These are phyloP conservation scores for Rosellinia necatrix DNA, from an alignment of 2,329 filamentous ascomycete genomes.

Conservation along the genomic window DNA sequence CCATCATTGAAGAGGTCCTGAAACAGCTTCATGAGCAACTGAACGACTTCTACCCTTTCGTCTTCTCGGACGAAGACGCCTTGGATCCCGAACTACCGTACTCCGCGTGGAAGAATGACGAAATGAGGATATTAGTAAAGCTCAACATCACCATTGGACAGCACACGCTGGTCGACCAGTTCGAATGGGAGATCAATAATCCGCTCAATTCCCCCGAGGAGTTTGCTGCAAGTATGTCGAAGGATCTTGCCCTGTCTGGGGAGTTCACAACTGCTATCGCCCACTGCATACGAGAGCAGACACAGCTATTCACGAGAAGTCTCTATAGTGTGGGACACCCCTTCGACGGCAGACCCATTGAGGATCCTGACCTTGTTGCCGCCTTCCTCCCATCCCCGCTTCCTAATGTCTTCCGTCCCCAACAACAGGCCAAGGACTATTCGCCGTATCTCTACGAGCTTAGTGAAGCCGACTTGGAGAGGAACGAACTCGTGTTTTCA, in stretches of 20 bases:
- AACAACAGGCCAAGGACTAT: constrained; percentile 92
- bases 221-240: constrained; percentile 87
- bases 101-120: constrained; percentile 95
- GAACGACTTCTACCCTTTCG: constrained; percentile 89
- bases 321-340: constrained; percentile 92
- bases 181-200: constrained; percentile 99
- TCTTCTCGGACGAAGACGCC: constrained; percentile 86
- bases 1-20: constrained; percentile 63
- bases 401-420: constrained; percentile 81
- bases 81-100: constrained; percentile 90
- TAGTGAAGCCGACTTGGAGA: constrained; percentile 85
- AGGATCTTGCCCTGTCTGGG: constrained; percentile 86
- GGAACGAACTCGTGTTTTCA: constrained; percentile 89
- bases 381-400: constrained; percentile 87
- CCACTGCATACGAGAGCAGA: constrained; percentile 95
- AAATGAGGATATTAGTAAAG: constrained; percentile 96
- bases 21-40: constrained; percentile 86
- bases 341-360: constrained; percentile 91
- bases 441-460: constrained; percentile 93
- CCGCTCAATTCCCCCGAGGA: constrained; percentile 91
- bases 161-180: constrained; percentile 93
- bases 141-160: constrained; percentile 97
- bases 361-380: constrained; percentile 85
- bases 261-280: constrained; percentile 98
- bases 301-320: constrained; percentile 90